Percentiles rank a stretch among this genome's conserved stretches.
Conservation (phyloP, 352 stramenopile species). For the Pythium aquatile region DNA sequence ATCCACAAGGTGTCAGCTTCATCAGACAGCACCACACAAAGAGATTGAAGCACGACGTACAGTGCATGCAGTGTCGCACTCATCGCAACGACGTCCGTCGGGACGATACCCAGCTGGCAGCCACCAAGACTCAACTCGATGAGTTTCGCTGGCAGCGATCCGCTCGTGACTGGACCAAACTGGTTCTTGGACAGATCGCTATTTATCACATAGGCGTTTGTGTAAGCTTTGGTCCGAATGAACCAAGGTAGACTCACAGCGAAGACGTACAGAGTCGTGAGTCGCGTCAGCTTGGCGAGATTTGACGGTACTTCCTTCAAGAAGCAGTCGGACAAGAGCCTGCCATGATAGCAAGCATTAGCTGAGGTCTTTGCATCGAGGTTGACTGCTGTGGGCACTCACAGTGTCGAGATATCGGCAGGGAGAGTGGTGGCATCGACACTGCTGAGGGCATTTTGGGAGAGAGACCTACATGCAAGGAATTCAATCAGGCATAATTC, state of each 20-base stretch:
- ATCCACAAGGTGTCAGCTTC: background rate
- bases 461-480: conserved; percentile 15
- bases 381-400: background rate
- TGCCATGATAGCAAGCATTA: too few species aligned
- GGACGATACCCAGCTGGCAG: conserved; percentile 16
- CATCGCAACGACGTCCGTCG: conserved; percentile 20
- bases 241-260: background rate
- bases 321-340: conserved; percentile 11
- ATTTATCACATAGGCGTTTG: too few species aligned
- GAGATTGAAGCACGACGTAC: conserved; percentile 8
- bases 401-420: conserved; percentile 21
- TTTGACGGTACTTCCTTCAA: conserved; percentile 23
- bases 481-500: background rate
- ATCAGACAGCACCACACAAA: background rate
- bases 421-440: conserved; percentile 19
- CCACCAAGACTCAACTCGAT: conserved; percentile 15
- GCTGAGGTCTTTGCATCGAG: too few species aligned
- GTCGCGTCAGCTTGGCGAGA: conserved; percentile 8
- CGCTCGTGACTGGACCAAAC: conserved; percentile 16
- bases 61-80: conserved; percentile 18
- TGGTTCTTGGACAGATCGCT: conserved; percentile 27
- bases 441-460: conserved; percentile 16
- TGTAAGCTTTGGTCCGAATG: too few species aligned
- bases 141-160: conserved; percentile 11
- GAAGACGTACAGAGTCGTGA: conserved; percentile 24